Evolutionary conservation across 495 filamentous ascomycete genomes (phyloP), one percentile per base, ranked within the genome.

Genomic region (Trichoderma gamsii): DNA sequence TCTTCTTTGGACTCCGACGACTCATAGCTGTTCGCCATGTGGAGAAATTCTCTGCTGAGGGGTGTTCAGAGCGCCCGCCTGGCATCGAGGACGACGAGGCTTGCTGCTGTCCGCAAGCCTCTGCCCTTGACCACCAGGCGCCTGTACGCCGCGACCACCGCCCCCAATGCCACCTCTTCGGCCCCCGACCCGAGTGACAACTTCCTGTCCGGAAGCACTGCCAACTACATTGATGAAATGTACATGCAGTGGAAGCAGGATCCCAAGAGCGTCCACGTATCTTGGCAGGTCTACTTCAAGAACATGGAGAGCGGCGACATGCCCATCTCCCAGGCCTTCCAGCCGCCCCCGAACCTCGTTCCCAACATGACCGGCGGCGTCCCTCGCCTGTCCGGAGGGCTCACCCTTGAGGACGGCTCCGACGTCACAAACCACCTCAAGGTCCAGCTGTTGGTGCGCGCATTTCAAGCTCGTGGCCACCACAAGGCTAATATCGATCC

Each of bases 161-260:
- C 56, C 2, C 25, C 56, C 16, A 61, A 61, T 61, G 76, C 77
- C 49, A 76, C 77, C 8, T 69, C 70, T 66, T 74, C 69, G 65
- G 72, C 83, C 41, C 76, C 84, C 86, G 90, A 96, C 74, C 86
- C 96, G 66, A 94, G 89, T 74, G 95, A 99, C 82, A 95, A 88
- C 79, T 99, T 97, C 84, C 85, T 98, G 65, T 88, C 90, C 69
- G 95, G 95, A 52, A 97, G 89, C 82, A 90, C 93, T 68, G 95
- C 95, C 77, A 97, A 97, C 82, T 99, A 99, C 80, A 89, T 99
- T 78, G 95, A 99, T 79, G 95, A 97, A 85, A 99, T 99, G 95
- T 99, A 99, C 79, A 79, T 99, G 79, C 86, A 91, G 72, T 99
- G 95, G 95, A 97, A 94, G 82, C 84, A 89, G 69, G 92, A 99